A percentile compares a stretch with the other conserved stretches of the same genome.
phyloP scores from a whole-genome alignment of 2,329 filamentous ascomycete genomes.

The Phyllosticta citriasiana region DNA sequence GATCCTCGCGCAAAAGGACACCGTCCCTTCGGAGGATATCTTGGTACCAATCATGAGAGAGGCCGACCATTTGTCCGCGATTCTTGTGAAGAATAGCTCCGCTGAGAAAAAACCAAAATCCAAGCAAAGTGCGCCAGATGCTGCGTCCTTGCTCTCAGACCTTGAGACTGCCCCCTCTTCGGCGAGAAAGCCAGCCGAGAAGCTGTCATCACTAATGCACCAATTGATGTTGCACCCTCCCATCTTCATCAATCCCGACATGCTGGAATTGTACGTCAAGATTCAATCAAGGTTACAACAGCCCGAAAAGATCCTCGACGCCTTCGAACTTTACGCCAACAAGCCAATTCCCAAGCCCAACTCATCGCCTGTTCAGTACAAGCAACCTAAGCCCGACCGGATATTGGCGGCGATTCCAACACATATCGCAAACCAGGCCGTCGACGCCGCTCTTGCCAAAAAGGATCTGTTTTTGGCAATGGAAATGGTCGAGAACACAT shows the following conservation, averaged over 20 bases:
- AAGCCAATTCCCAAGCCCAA: constrained; percentile 63
- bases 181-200: constrained; percentile 18
- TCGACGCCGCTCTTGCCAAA: constrained; percentile 69
- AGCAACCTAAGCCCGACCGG: constrained; percentile 52
- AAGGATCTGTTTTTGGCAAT: constrained; percentile 72
- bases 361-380: constrained; percentile 38
- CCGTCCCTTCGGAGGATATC: constrained; percentile 4
- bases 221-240: constrained; percentile 61
- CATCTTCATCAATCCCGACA: constrained; percentile 66
- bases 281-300: constrained; percentile 64
- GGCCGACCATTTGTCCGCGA: background rate
- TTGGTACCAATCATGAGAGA: background rate
- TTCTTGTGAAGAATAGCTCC: background rate
- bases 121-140: background rate
- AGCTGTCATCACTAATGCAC: constrained; percentile 51
- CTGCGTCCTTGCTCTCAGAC: background rate
- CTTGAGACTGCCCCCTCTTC: background rate
- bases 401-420: constrained; percentile 51
- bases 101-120: background rate
- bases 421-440: constrained; percentile 60
- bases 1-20: background rate
- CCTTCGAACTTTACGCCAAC: constrained; percentile 71
- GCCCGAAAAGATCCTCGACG: constrained; percentile 66
- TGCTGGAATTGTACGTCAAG: constrained; percentile 65
- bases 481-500: constrained; percentile 61